Evolutionary conservation across 2,329 filamentous ascomycete genomes (phyloP).

Genomic region (Dactylonectria estremocensis): DNA sequence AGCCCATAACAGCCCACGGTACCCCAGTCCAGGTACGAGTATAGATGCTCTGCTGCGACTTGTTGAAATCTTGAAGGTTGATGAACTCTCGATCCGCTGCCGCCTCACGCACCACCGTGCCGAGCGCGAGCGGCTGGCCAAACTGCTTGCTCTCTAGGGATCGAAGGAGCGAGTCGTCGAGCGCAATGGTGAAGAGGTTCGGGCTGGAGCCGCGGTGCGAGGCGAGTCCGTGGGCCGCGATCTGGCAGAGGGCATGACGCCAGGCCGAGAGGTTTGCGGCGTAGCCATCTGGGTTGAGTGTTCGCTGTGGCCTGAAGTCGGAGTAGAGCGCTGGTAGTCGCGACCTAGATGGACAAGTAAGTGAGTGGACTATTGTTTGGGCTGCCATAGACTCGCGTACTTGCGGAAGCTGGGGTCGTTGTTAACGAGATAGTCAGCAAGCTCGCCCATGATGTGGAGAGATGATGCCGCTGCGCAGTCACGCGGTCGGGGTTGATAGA

Average conservation of each 20-base stretch:
- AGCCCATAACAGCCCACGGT: slow-evolving; percentile 80
- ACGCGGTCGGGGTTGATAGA: neutral
- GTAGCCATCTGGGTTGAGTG: slow-evolving; percentile 89
- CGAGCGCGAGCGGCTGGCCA: slow-evolving; percentile 85
- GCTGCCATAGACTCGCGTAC: slow-evolving; percentile 51
- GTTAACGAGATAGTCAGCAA: slow-evolving; percentile 76
- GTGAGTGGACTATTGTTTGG: slow-evolving; percentile 14
- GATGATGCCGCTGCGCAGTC: slow-evolving; percentile 3
- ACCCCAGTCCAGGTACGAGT: slow-evolving; percentile 77
- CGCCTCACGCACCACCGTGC: slow-evolving; percentile 83
- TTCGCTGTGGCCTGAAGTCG: slow-evolving; percentile 82
- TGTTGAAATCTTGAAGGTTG: slow-evolving; percentile 78
- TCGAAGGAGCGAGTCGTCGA: slow-evolving; percentile 76
- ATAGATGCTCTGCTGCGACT: slow-evolving; percentile 79
- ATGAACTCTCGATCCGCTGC: slow-evolving; percentile 79
- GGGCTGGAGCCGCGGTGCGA: slow-evolving; percentile 58
- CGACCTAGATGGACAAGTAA: slow-evolving; percentile 65
- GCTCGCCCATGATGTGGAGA: slow-evolving; percentile 71
- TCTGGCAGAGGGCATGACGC: slow-evolving; percentile 80
- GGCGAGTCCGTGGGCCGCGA: slow-evolving; percentile 73
- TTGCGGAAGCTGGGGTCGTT: slow-evolving; percentile 75
- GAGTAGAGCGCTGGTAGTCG: slow-evolving; percentile 90
- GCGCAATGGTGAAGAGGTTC: slow-evolving; percentile 67
- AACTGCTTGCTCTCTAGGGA: slow-evolving; percentile 83
- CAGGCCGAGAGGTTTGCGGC: slow-evolving; percentile 84